Conservation (phyloP, 2,329 filamentous ascomycete species). For the Alternaria sp. region DNA sequence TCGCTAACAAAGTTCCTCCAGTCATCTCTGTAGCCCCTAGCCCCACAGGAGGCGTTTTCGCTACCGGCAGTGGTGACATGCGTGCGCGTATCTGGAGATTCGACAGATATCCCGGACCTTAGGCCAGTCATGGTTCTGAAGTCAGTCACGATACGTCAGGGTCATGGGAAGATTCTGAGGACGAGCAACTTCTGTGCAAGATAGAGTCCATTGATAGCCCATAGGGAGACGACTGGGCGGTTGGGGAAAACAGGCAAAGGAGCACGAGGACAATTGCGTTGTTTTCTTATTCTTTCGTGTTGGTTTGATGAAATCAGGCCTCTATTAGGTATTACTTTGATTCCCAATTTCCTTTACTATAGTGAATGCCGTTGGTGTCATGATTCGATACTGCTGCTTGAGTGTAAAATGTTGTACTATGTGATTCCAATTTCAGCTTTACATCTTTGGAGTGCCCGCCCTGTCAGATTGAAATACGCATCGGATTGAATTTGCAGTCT, state of each 20-base stretch:
- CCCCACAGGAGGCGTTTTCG: slow-evolving; percentile 86
- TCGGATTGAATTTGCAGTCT: neutral
- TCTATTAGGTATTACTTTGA: slow-evolving; percentile 2
- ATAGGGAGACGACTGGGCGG: neutral
- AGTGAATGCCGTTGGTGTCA: neutral
- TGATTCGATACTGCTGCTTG: neutral
- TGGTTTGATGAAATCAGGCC: slow-evolving; percentile 1
- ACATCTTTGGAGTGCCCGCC: neutral
- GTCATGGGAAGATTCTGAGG: neutral
- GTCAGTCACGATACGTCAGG: neutral
- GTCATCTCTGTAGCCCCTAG: slow-evolving; percentile 97
- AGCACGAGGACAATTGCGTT: neutral
- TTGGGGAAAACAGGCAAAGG: slow-evolving; percentile 3
- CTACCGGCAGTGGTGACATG: slow-evolving; percentile 97
- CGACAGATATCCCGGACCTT: slow-evolving; percentile 47
- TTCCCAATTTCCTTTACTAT: neutral
- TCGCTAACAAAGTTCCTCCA: slow-evolving; percentile 44
- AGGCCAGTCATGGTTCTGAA: slow-evolving; percentile 13
- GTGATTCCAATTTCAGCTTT: neutral
- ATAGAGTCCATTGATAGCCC: neutral
- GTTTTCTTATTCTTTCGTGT: slow-evolving; percentile 1
- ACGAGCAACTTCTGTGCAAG: neutral
- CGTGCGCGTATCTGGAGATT: slow-evolving; percentile 93
- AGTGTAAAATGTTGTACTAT: neutral
- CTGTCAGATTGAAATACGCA: neutral